Evolutionary conservation across 768 basidiomycete genomes (phyloP), one percentile per base, ranked within the genome.

Genomic region (Gloeopeniophorella convolvens): DNA sequence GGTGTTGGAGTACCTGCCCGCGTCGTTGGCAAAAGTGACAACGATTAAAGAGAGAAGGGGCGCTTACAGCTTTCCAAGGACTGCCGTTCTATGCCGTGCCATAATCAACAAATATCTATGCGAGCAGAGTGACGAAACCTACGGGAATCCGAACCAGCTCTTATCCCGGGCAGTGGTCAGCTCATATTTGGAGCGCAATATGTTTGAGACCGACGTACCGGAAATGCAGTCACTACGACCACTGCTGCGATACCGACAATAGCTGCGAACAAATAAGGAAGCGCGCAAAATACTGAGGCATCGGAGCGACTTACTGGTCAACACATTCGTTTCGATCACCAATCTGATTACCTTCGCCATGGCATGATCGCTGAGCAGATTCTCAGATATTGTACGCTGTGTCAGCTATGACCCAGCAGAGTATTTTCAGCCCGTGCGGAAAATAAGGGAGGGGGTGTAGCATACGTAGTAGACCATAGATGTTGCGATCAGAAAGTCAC

Each of bases 261-360:
- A 7, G 51, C 51, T 52, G 20, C 6, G 11, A n/a, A 20, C 20
- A 51, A 26, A 46, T 15, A 7, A 21, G 11, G 2, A 4, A 9
- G 21, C 4, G 21, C 5, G 6, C n/a, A 20, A 23, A 9, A 6
- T 18, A 21, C 20, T 27, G 46, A n/a, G 16, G 15, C 23, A 16
- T 16, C n/a, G n/a, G n/a, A n/a, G n/a, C n/a, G n/a, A 41, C 44
- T 27, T 20, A 39, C 56, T 32, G 47, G 57, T 20, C 55, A 62
- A 48, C 2, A 51, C 12, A 39, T 62, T 63, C 1, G 60, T 62
- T 45, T 64, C 62, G 20, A 64, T 36, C 10, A 58, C 59, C 39
- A 64, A n/a, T 13, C 57, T 59, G 4, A 64, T 55, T 2, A 64
- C 36, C 2, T 55, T 48, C 3, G 47, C 18, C 1, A 64, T 31